Conservation (phyloP, 2,329 filamentous ascomycete species). For the Ophiostoma sp. region DNA sequence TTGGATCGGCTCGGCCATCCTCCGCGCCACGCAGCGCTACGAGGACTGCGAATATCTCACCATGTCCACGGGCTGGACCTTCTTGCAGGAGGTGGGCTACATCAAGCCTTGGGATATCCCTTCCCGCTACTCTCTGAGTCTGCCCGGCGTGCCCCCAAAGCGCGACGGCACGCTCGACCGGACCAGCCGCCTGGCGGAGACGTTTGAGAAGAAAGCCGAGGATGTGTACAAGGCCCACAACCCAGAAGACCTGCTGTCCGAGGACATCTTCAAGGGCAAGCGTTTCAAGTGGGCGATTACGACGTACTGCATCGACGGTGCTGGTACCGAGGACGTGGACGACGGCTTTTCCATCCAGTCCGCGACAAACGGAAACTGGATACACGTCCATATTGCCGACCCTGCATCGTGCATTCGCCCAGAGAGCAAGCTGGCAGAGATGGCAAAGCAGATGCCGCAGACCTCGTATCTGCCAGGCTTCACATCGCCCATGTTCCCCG, state of each 20-base stretch:
- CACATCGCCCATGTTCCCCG: slow-evolving; percentile 53
- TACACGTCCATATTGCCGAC: slow-evolving; percentile 74
- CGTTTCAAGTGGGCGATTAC: slow-evolving; percentile 57
- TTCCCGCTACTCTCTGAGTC: slow-evolving; percentile 54
- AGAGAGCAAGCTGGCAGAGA: slow-evolving; percentile 52
- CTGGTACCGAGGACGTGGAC: slow-evolving; percentile 65
- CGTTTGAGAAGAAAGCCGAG: not conserved
- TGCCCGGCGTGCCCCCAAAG: slow-evolving; percentile 45
- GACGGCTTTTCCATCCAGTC: slow-evolving; percentile 70
- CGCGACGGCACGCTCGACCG: slow-evolving; percentile 42
- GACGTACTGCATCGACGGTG: slow-evolving; percentile 67
- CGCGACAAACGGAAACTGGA: slow-evolving; percentile 53
- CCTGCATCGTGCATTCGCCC: slow-evolving; percentile 64
- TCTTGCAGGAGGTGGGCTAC: slow-evolving; percentile 70
- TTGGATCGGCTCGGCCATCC: slow-evolving; percentile 57
- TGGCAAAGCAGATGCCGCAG: slow-evolving; percentile 56
- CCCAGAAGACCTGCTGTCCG: slow-evolving; percentile 26
- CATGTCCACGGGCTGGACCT: slow-evolving; percentile 51
- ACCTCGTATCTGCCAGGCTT: slow-evolving; percentile 58
- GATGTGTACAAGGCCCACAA: slow-evolving; percentile 7
- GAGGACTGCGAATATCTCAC: slow-evolving; percentile 43
- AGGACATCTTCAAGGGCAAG: slow-evolving; percentile 44
- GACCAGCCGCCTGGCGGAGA: slow-evolving; percentile 20
- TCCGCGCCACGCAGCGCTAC: slow-evolving; percentile 60
- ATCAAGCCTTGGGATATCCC: slow-evolving; percentile 66